Percentiles rank a stretch among this genome's conserved stretches.
Evolutionary conservation across 2,329 filamentous ascomycete genomes (phyloP).

Genomic region (Colletotrichum sidae): DNA sequence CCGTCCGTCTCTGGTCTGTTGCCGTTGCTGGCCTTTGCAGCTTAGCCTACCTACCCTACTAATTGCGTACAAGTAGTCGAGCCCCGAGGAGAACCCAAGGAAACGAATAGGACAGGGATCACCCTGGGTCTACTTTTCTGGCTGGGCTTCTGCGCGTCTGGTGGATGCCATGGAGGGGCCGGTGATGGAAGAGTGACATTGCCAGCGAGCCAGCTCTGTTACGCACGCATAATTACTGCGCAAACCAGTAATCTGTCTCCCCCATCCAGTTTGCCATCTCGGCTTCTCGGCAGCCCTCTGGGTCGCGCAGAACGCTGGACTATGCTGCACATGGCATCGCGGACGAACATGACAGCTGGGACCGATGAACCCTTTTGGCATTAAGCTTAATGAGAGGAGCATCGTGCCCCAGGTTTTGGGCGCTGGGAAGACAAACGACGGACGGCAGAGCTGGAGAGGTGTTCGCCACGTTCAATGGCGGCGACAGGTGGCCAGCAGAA

Average conservation of each 20-base stretch:
- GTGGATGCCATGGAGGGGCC: not conserved
- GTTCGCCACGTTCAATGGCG: no score
- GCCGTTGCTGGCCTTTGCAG: not conserved
- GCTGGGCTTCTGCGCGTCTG: not conserved
- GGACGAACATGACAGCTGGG: conserved; percentile 16
- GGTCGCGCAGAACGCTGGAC: conserved; percentile 9
- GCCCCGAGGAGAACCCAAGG: not conserved
- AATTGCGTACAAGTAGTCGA: no score
- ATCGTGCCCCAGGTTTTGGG: not conserved
- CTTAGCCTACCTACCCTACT: no score
- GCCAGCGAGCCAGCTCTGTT: not conserved
- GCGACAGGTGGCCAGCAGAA: no score
- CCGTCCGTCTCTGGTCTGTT: no score
- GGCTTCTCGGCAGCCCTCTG: conserved; percentile 33
- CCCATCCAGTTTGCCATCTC: conserved; percentile 20
- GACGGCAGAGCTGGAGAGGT: not conserved
- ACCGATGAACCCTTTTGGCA: conserved; percentile 11
- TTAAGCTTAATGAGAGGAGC: conserved; percentile 34
- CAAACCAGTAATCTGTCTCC: no score
- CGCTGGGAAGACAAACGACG: conserved; percentile 1
- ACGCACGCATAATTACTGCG: no score
- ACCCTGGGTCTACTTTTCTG: not conserved
- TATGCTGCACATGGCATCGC: conserved; percentile 24
- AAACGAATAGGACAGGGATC: conserved; percentile 12
- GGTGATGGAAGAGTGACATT: not conserved